Evolutionary conservation across 208 protist species (phyloP).

Genomic region (Trypanosoma platydactyli): DNA sequence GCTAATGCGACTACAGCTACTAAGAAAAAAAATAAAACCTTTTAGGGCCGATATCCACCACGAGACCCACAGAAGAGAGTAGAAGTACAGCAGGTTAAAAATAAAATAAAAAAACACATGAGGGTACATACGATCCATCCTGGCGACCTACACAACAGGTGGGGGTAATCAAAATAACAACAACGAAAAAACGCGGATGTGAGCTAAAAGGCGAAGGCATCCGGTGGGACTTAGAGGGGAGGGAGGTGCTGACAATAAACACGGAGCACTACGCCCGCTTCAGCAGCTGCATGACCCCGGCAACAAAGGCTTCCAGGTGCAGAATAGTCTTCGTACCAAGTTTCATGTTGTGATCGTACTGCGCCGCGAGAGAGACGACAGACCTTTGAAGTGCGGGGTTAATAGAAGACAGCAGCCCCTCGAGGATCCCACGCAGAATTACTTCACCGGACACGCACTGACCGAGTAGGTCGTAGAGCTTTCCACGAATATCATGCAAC

Average conservation of each 20-base stretch:
- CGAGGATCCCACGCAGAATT: conserved; percentile 92
- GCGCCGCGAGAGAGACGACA: conserved; percentile 91
- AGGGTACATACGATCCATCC: no score
- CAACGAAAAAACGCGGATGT: not conserved
- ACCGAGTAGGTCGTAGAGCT: conserved; percentile 98
- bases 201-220: not conserved
- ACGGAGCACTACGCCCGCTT: conserved; percentile 33
- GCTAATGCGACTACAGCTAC: not conserved
- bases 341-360: conserved; percentile 97
- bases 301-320: conserved; percentile 98
- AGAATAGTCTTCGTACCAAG: conserved; percentile 97
- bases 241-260: not conserved
- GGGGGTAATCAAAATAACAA: no score
- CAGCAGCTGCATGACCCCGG: conserved; percentile 82
- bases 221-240: not conserved
- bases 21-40: not conserved
- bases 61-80: not conserved
- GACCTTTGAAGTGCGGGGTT: conserved; percentile 67
- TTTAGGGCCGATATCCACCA: conserved; percentile 4
- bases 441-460: conserved; percentile 98
- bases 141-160: no score
- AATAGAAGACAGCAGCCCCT: conserved; percentile 78
- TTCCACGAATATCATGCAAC: conserved; percentile 92
- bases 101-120: no score
- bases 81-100: no score